Evolutionary conservation across 164 flowering plant species (phyloP).

Genomic region (Chimonanthus praecox): DNA sequence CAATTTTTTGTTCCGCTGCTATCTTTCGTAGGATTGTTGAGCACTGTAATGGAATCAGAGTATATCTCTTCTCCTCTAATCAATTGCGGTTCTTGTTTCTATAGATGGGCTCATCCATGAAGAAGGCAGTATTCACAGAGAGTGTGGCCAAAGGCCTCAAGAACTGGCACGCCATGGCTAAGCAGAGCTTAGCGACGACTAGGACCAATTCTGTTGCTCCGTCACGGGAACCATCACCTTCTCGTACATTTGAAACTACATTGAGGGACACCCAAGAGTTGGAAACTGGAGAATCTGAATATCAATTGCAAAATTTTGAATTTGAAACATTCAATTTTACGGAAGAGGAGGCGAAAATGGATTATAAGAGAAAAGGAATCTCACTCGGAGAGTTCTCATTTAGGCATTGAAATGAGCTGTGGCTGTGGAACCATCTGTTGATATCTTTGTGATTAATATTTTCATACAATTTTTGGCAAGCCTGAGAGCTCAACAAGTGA

Average conservation of each 20-base stretch:
- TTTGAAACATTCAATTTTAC: background rate
- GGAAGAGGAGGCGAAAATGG: slow-evolving; percentile 7
- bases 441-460: too few relatives aligned
- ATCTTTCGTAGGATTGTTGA: background rate
- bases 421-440: too few relatives aligned
- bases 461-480: too few relatives aligned
- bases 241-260: slow-evolving; percentile 7
- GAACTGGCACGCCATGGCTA: slow-evolving; percentile 37
- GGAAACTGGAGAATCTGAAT: background rate
- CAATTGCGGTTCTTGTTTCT: background rate
- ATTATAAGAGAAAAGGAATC: slow-evolving; percentile 10
- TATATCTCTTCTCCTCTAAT: background rate
- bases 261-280: background rate
- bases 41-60: background rate
- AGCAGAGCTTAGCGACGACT: slow-evolving; percentile 12
- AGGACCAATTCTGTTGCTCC: slow-evolving; percentile 7
- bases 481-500: too few relatives aligned
- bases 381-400: slow-evolving; percentile 41
- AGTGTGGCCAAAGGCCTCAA: slow-evolving; percentile 42
- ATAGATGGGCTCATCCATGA: slow-evolving; percentile 71
- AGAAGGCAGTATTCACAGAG: slow-evolving; percentile 45
- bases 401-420: slow-evolving; percentile 1
- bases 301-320: background rate
- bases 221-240: slow-evolving; percentile 4
- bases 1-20: background rate